These are phyloP conservation scores for Cunninghamia lanceolata DNA, from an alignment of 75 land plant species.

Conservation along the genomic window DNA sequence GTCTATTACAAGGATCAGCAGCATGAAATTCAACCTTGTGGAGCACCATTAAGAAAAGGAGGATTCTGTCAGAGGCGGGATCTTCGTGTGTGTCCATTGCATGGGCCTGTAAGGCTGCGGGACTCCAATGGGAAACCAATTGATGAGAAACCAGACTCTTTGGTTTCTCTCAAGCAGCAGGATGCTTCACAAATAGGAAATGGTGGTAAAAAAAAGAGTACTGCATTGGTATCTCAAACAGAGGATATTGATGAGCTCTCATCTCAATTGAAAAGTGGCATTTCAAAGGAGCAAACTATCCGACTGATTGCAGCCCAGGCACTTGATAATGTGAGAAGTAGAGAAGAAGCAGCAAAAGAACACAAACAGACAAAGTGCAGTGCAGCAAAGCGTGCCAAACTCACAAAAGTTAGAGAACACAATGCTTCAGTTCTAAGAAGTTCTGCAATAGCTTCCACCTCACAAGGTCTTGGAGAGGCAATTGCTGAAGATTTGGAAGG, in stretches of 20 bases:
- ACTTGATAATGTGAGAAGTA: constrained; percentile 73
- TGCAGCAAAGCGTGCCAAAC: constrained; percentile 46
- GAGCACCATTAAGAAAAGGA: constrained; percentile 79
- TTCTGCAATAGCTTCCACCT: constrained; percentile 60
- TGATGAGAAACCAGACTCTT: constrained; percentile 4
- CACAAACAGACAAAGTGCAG: constrained; percentile 32
- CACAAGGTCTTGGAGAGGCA: constrained; percentile 42
- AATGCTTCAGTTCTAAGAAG: constrained; percentile 71
- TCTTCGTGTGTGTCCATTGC: constrained; percentile 80
- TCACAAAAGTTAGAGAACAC: constrained; percentile 67
- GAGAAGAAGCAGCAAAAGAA: constrained; percentile 45
- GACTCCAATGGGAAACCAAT: constrained; percentile 71
- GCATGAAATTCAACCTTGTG: constrained; percentile 73
- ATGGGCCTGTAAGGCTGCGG: constrained; percentile 78
- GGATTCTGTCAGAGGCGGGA: constrained; percentile 87
- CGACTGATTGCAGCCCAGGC: constrained; percentile 59
- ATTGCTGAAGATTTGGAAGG: constrained; percentile 43
- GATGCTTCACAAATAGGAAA: constrained; percentile 12
- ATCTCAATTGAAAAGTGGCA: not conserved
- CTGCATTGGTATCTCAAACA: not conserved
- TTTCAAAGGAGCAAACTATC: constrained; percentile 10
- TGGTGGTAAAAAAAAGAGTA: not conserved
- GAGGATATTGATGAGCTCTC: constrained; percentile 11
- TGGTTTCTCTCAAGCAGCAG: not conserved
- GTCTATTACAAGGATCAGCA: constrained; percentile 52